Evolutionary conservation across 345 rosid species (phyloP), one percentile per base, ranked within the genome.

Genomic region (Salix caprea): DNA sequence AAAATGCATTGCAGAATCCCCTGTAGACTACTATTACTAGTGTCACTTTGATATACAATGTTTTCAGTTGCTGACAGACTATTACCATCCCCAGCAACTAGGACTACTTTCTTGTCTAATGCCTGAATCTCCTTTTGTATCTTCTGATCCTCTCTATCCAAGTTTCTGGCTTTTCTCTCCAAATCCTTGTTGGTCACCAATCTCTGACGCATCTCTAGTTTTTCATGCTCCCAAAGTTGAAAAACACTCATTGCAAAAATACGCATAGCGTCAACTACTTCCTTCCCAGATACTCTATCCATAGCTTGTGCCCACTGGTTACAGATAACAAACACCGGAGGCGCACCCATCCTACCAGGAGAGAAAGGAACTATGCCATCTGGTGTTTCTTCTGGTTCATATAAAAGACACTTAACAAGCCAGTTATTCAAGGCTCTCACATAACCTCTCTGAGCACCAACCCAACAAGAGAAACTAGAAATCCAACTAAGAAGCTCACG

Each of bases 331-430:
- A 96, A 96, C 23, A 96, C 88, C 0, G 91, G 87, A 37, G 99
- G 99, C 30, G 99, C 99, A 42, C 98, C 98, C 4, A 96, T 75
- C 74, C 98, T 87, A 74, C 99, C 92, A 19, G 99, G 99, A 2
- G 99, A 96, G 77, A 92, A 94, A 72, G 99, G 99, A 72, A 19
- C 90, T 26, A 86, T 77, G 7, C 98, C 99, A 83, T 96, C 98
- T 0, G 93, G 72, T 28, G 97, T 96, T 69, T 87, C 92, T 82
- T 96, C 99, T 8, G 98, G 99, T 85, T 89, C 99, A 60, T 96
- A 88, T 36, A 82, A 78, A 76, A 96, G 89, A 86, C 97, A 92
- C 75, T 87, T 92, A 71, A 88, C 68, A 68, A 96, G 97, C 98
- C 99, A 96, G 77, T 75, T 81, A 79, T 96, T 94, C 82, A 96